Evolutionary conservation across 1,284 basidiomycete species (phyloP).

Genomic region (Heterobasidion occidentale): DNA sequence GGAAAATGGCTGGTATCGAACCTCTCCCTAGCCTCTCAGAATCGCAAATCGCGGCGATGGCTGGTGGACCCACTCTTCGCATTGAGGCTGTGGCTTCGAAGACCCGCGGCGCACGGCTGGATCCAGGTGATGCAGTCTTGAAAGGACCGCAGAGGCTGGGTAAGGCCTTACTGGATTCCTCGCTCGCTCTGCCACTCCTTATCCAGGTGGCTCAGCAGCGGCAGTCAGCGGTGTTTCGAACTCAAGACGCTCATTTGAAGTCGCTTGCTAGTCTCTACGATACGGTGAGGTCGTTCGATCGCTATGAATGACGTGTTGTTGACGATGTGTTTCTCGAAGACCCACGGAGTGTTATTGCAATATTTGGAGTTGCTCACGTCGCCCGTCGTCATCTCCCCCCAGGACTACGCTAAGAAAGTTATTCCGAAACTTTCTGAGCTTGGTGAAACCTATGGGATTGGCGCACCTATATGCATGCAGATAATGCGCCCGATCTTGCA

Average conservation of each 20-base stretch:
- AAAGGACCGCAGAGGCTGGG: constrained; percentile 67
- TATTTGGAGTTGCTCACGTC: constrained; percentile 69
- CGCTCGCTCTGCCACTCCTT: constrained; percentile 74
- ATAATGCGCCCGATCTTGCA: constrained; percentile 81
- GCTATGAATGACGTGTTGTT: constrained; percentile 12
- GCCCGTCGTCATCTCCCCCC: constrained; percentile 45
- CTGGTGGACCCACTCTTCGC: constrained; percentile 82
- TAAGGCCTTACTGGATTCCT: constrained; percentile 61
- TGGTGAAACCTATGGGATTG: constrained; percentile 68
- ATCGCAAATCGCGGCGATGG: constrained; percentile 82
- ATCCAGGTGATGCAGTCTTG: constrained; percentile 49
- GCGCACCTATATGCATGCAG: constrained; percentile 84
- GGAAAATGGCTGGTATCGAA: constrained; percentile 94
- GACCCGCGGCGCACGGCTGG: constrained; percentile 63
- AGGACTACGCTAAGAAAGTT: constrained; percentile 59
- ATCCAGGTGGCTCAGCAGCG: constrained; percentile 86
- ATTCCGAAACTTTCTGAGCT: constrained; percentile 70
- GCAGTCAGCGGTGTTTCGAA: constrained; percentile 70
- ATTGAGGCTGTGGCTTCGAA: constrained; percentile 77
- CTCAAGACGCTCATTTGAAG: constrained; percentile 71
- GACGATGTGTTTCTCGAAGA: constrained; percentile 32
- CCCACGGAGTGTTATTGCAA: constrained; percentile 70
- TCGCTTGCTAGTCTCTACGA: constrained; percentile 84
- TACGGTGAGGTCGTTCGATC: constrained; percentile 48
- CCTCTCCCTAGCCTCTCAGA: constrained; percentile 86